Conservation (phyloP, 2,329 filamentous ascomycete genomes). For the Diaporthe sp. region DNA sequence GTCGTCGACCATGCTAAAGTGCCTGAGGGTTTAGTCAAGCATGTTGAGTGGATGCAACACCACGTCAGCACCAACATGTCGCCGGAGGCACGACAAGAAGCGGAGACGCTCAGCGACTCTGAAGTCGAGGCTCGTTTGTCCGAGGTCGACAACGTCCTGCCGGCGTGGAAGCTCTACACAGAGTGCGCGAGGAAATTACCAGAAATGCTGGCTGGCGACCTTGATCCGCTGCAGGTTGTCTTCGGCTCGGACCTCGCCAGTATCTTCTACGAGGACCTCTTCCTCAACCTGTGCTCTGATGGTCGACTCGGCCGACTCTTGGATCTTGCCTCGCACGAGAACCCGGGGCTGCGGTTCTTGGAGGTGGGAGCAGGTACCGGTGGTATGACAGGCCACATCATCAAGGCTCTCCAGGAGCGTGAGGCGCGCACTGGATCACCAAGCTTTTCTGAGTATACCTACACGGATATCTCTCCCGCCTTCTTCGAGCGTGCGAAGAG, state of each 20-base stretch:
- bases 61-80: constrained; percentile 44
- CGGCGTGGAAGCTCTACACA: constrained; percentile 51
- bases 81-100: constrained; percentile 39
- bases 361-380: constrained; percentile 33
- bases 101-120: constrained; percentile 42
- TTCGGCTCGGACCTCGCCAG: constrained; percentile 53
- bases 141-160: constrained; percentile 47
- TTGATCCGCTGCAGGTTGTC: constrained; percentile 54
- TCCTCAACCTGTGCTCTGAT: constrained; percentile 38
- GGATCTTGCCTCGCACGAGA: constrained; percentile 45
- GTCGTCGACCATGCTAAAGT: constrained; percentile 41
- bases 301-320: constrained; percentile 46
- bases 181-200: constrained; percentile 49
- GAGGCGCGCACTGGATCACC: constrained; percentile 24
- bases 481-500: constrained; percentile 34
- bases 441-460: constrained; percentile 33
- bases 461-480: constrained; percentile 36
- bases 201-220: constrained; percentile 50
- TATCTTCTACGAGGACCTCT: constrained; percentile 52
- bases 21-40: constrained; percentile 45
- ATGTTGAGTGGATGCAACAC: constrained; percentile 52
- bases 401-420: constrained; percentile 18
- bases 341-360: constrained; percentile 28
- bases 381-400: constrained; percentile 32
- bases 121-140: constrained; percentile 48